These are phyloP conservation scores for Candida sithepensis DNA, from an alignment of 805 yeast species.

Conservation along the genomic window DNA sequence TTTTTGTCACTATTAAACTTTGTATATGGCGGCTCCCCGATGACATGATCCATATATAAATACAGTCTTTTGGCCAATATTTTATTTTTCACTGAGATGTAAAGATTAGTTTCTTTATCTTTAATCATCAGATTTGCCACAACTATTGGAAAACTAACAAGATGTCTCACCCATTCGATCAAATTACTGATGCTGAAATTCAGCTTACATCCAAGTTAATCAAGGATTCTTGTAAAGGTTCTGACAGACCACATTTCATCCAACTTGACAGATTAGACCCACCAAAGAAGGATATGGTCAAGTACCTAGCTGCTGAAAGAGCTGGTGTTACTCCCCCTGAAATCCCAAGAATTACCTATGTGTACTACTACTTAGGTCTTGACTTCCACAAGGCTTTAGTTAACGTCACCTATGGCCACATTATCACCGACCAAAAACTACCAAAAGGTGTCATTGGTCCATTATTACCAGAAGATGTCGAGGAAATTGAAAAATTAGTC, in stretches of 20 bases:
- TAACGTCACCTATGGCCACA: slow-evolving; percentile 58
- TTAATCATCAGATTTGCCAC: neutral
- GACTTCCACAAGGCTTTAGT: slow-evolving; percentile 69
- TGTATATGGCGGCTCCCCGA: too few relatives aligned
- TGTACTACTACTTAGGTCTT: slow-evolving; percentile 55
- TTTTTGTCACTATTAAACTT: neutral
- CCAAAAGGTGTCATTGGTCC: slow-evolving; percentile 71
- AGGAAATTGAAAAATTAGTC: slow-evolving; percentile 48
- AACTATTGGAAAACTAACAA: neutral
- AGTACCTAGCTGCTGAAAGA: slow-evolving; percentile 65
- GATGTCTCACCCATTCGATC: slow-evolving; percentile 53
- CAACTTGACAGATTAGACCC: slow-evolving; percentile 73
- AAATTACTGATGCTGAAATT: slow-evolving; percentile 56
- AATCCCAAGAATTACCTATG: slow-evolving; percentile 68
- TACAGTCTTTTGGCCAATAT: too few relatives aligned
- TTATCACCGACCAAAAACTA: slow-evolving; percentile 52
- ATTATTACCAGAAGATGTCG: slow-evolving; percentile 60
- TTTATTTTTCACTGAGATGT: too few relatives aligned
- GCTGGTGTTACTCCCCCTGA: slow-evolving; percentile 47
- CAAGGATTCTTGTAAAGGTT: slow-evolving; percentile 53
- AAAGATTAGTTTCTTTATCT: neutral
- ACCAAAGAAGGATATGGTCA: slow-evolving; percentile 68
- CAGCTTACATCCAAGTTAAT: slow-evolving; percentile 54
- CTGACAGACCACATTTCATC: slow-evolving; percentile 55
- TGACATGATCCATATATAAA: too few relatives aligned